phyloP scores from a whole-genome alignment of 1,139 yeast species.

The Geotrichum australiense region DNA sequence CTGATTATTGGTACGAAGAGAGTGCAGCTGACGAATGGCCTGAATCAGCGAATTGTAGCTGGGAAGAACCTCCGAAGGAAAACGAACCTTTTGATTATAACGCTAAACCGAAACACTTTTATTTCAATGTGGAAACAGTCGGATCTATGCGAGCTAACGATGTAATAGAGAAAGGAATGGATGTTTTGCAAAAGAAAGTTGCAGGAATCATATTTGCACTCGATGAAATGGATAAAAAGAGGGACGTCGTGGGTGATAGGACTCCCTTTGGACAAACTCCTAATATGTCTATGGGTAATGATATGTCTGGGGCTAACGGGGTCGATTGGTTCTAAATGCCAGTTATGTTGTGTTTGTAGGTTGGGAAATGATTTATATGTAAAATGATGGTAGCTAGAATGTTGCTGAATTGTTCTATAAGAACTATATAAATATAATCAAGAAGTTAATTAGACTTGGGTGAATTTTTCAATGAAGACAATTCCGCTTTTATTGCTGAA shows the following conservation, averaged over 20 bases:
- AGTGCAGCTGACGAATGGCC: slow-evolving; percentile 93
- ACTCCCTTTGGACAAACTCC: slow-evolving; percentile 17
- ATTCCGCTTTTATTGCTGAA: no score
- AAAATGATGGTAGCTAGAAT: no score
- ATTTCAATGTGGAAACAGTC: slow-evolving; percentile 85
- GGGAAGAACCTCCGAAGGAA: slow-evolving; percentile 93
- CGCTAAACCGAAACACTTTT: slow-evolving; percentile 75
- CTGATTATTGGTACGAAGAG: slow-evolving; percentile 94
- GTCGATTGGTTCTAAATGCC: no score
- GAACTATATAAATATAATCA: no score
- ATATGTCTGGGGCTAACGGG: no score
- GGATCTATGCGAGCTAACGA: slow-evolving; percentile 87
- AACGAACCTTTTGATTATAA: slow-evolving; percentile 81
- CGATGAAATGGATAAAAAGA: slow-evolving; percentile 37
- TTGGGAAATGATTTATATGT: no score
- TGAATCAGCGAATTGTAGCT: slow-evolving; percentile 74
- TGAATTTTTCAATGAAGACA: no score
- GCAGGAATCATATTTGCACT: slow-evolving; percentile 85
- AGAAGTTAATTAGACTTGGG: no score
- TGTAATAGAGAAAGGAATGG: slow-evolving; percentile 76
- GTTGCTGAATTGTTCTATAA: no score
- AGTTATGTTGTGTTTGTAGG: no score
- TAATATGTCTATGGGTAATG: no score
- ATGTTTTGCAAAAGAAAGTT: slow-evolving; percentile 78
- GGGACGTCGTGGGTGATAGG: slow-evolving; percentile 9